Base-by-base conservation (phyloP, 2,329 filamentous ascomycete genomes). In the Immersiporthe knoxdaviesiana region DNA sequence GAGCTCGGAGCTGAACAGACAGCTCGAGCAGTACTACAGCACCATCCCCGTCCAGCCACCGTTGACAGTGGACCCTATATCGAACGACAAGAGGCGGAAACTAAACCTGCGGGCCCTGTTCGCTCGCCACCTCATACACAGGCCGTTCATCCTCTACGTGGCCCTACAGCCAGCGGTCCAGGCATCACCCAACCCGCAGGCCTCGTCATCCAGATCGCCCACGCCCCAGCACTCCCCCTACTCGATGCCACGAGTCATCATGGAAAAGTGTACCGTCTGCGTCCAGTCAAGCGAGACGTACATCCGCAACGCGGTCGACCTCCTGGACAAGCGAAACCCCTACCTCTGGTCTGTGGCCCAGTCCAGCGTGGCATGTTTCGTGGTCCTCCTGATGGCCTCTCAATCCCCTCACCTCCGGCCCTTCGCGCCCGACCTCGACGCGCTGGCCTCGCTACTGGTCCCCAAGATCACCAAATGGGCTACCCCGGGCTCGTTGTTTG, bases 91-190 rank as follows among this genome's bases (percentile, higher is more conserved):
- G 70, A 88, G 91, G 50, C 83, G 85, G 39, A 88, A 90, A n/a
- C 82, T 93, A 73, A 85, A 91, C 52, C 88, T 88, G 6, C 92
- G 92, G 74, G 93, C 92, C 75, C 92, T 91, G 74, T 90, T 90
- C 67, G 90, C 88, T 1, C 83, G 84, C 27, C 91, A 92, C 73
- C 87, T 93, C 73, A 91, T 92, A 69, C 85, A 91, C 74, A 84
- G 90, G 37, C 90, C 90, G 1, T 88, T 91, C 71, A 72, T 80
- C 2, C 73, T 80, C 14, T 74, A 72, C 39, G 72, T 76, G 8
- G 74, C 76, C 11, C 68, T 70, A 21, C 74, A 75, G 64, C 74
- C 74, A 41, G 71, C 72, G 16, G 67, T 60, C 14, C 71, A 30
- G 63, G 63, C 58, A 39, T 67, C 67, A 12, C 60, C 67, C n/a